These are phyloP conservation scores for Choricystis sp. DNA, from an alignment of 139 green algal genomes.

Conservation along the genomic window DNA sequence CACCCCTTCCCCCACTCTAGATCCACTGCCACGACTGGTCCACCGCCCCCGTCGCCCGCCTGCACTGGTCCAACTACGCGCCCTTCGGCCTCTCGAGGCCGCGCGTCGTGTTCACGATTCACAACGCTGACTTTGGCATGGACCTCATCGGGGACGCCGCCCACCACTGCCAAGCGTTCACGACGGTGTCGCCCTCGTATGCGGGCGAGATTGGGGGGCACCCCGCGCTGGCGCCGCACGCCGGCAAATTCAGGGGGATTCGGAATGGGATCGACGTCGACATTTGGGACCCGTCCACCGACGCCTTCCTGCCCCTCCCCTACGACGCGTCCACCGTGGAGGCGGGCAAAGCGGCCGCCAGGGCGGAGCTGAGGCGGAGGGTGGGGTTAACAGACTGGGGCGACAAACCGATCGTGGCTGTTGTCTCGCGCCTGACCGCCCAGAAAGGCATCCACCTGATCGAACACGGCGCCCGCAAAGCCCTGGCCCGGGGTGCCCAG, in stretches of 20 bases:
- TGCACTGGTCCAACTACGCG: slow-evolving; percentile 16
- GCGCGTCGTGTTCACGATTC: slow-evolving; percentile 64
- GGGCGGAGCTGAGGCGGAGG: slow-evolving; percentile 33
- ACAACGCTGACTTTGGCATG: slow-evolving; percentile 77
- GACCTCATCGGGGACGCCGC: slow-evolving; percentile 62
- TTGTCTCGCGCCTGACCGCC: slow-evolving; percentile 63
- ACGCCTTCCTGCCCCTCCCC: slow-evolving; percentile 65
- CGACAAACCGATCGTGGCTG: slow-evolving; percentile 58
- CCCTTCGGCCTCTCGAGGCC: slow-evolving; percentile 18
- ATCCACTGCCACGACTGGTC: slow-evolving; percentile 95
- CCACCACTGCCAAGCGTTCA: slow-evolving; percentile 66
- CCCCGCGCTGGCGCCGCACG: slow-evolving; percentile 37
- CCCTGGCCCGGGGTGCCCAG: slow-evolving; percentile 74
- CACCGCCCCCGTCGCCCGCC: slow-evolving; percentile 55
- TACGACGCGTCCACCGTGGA: slow-evolving; percentile 21
- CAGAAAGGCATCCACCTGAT: slow-evolving; percentile 99
- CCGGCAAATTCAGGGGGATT: slow-evolving; percentile 65
- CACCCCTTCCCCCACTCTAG: slow-evolving; percentile 72
- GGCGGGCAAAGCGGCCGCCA: slow-evolving; percentile 49
- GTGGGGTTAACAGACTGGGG: slow-evolving; percentile 38
- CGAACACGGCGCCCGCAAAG: slow-evolving; percentile 74
- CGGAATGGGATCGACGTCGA: slow-evolving; percentile 74
- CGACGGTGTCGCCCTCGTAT: slow-evolving; percentile 85
- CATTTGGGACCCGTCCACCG: slow-evolving; percentile 84
- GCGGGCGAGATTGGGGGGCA: slow-evolving; percentile 56